Base-by-base conservation (phyloP, 2,329 filamentous ascomycete species). In the Monosporascus sp. region DNA sequence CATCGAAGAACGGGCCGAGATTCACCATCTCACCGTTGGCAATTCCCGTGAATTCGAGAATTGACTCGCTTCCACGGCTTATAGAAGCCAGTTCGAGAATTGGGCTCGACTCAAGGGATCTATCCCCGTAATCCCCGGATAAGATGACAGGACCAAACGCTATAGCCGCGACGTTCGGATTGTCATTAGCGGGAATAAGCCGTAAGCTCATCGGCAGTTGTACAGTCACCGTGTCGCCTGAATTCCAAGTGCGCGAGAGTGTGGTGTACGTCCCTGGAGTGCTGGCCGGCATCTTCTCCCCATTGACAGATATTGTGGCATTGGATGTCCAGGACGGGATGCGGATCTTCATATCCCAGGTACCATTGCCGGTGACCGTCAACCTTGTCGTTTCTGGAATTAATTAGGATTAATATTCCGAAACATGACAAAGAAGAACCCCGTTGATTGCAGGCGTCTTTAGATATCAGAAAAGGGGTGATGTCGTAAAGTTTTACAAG, bases 81-180 rank as follows among this genome's bases (percentile, higher is more conserved):
- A 73, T 53, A 4, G 62, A 67, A 1, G 52, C 56, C 19, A 74
- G 38, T 16, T 64, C 58, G 9, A 75, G 58, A 0, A 54, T 61
- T 0, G 73, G 72, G 3, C 64, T 58, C 2, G 54, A 48, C 6
- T 49, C 50, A 5, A 73, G 43, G 0, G 57, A 49, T 2, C 47
- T 49, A 17, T 63, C 62, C 1, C 75, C 75, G 51, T 79, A 79
- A 52, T 78, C 74, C 0, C 73, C 78, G 1, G 70, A 65, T 17
- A 80, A 58, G 5, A 79, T 62, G 0, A 71, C 70, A 0, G 76
- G 78, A 0, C 78, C 78, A 50, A 72, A 80, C 0, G 75, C 74
- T 11, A 79, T 46, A 0, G 77, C 76, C 2, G 72, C 76, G 2
- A 79, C 53, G 3, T 49, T 63, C 3, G 61, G 46, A 35, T 79